A percentile compares a stretch with the other conserved stretches of the same genome.
Conservation (phyloP, 1,284 basidiomycete species). For the Apiotrichum mycotoxinovorans region DNA sequence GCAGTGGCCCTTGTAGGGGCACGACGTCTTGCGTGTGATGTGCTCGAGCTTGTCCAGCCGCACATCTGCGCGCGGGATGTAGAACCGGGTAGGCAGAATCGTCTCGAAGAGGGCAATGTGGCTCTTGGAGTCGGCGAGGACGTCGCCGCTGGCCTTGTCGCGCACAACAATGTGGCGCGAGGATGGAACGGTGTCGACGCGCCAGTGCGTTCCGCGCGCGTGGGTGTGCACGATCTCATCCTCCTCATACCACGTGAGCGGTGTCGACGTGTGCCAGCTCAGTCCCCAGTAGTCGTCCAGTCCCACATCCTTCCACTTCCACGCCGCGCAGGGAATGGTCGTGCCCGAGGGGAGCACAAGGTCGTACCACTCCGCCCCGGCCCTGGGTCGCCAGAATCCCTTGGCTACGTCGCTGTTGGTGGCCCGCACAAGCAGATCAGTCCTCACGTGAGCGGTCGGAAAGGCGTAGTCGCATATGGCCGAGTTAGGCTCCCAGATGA, state of each 20-base stretch:
- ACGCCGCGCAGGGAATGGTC: not conserved
- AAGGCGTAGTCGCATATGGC: conserved; percentile 7
- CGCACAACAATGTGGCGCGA: not conserved
- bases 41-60: conserved; percentile 1
- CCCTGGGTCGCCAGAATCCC: conserved; percentile 3
- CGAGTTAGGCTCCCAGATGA: conserved; percentile 5
- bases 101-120: conserved; percentile 7
- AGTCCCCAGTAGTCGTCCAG: conserved; percentile 1
- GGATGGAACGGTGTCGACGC: conserved; percentile 2
- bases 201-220: not conserved
- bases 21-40: not conserved
- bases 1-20: conserved; percentile 14
- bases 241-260: conserved; percentile 6
- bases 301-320: conserved; percentile 1
- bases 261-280: not conserved
- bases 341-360: not conserved
- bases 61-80: conserved; percentile 5
- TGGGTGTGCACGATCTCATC: conserved; percentile 1
- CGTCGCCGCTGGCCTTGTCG: not conserved
- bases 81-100: conserved; percentile 10
- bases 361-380: conserved; percentile 3
- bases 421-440: not conserved
- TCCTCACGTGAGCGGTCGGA: conserved; percentile 1
- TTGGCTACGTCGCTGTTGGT: not conserved
- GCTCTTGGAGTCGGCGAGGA: not conserved